Evolutionary conservation across 257 asterid genomes (phyloP).

Genomic region (Ballota nigra): DNA sequence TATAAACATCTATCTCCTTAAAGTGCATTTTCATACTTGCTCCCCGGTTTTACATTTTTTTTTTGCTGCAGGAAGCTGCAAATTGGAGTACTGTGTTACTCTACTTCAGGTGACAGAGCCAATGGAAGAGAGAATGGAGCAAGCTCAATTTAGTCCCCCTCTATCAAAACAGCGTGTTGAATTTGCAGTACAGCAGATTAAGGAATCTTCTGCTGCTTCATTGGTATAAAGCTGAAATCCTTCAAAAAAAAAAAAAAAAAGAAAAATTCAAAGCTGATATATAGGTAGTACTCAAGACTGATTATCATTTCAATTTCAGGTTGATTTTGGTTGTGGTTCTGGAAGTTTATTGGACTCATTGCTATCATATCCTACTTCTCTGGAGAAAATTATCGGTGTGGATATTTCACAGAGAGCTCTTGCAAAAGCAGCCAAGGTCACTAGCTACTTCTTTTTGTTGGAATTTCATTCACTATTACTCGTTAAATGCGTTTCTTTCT

Average conservation of each 20-base stretch:
- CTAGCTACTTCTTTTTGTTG: conserved; percentile 13
- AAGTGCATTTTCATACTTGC: neutral
- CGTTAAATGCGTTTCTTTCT: neutral
- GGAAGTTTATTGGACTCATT: conserved; percentile 92
- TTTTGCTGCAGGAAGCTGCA: conserved; percentile 54
- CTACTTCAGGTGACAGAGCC: conserved; percentile 74
- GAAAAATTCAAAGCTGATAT: conserved; percentile 5
- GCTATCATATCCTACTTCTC: conserved; percentile 70
- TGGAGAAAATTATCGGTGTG: conserved; percentile 81
- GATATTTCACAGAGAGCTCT: conserved; percentile 74
- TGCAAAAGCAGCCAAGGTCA: conserved; percentile 92
- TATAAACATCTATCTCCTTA: neutral
- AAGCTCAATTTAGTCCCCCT: conserved; percentile 86
- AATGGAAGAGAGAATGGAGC: conserved; percentile 93
- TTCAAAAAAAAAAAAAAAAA: too few species aligned
- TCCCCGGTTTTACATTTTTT: neutral
- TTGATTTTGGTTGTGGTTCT: conserved; percentile 97
- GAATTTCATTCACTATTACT: neutral
- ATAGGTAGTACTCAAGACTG: conserved; percentile 19
- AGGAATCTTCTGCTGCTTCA: conserved; percentile 63
- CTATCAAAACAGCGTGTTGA: conserved; percentile 93
- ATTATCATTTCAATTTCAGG: conserved; percentile 47
- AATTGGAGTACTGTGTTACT: conserved; percentile 60
- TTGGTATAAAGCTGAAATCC: conserved; percentile 48
- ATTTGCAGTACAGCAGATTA: conserved; percentile 73